Evolutionary conservation across 176 grass and related monocot species (phyloP), one percentile per base, ranked within the genome.

Genomic region (Typha latifolia): DNA sequence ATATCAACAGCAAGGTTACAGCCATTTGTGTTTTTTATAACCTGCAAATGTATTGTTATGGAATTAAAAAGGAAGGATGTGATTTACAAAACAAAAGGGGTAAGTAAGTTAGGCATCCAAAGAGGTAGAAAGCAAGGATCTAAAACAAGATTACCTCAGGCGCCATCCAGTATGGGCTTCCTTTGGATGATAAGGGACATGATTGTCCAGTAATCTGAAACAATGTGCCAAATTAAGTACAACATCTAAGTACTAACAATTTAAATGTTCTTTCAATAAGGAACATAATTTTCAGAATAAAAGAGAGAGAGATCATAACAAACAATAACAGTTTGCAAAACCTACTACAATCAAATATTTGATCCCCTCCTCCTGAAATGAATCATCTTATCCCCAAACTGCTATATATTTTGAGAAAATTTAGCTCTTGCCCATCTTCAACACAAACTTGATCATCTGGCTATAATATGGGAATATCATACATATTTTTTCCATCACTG

Each of bases 151-250:
- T 77, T 84, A 99, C 94, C 85, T 99, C 94, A 68, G 89, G 94
- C 77, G 89, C 94, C 94, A 99, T 99, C 94, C 86, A 93, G 53
- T 93, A 93, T 27, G 94, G 94, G 64, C 94, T 99, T 72, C 94
- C 89, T 70, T 93, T 99, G 64, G 93, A 87, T 69, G 94, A 99
- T 74, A 99, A 87, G 31, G 86, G 86, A 55, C 94, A 99, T 47
- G 87, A 85, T 50, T 99, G 83, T 15, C 94, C 94, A 78, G 87
- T 92, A 75, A 99, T 99, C 94, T 99, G 82, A 12, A 65, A 79
- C 62, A 37, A 65, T n/a, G 37, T 8, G 9, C 32, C n/a, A 11
- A 65, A 12, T 65, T 37, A n/a, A 7, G 14, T 59, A n/a, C n/a
- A 65, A 65, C 16, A n/a, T 47, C 37, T 27, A 65, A 19, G 16